phyloP scores from a whole-genome alignment of 805 yeast species.

The Wickerhamomyces bisporus region DNA sequence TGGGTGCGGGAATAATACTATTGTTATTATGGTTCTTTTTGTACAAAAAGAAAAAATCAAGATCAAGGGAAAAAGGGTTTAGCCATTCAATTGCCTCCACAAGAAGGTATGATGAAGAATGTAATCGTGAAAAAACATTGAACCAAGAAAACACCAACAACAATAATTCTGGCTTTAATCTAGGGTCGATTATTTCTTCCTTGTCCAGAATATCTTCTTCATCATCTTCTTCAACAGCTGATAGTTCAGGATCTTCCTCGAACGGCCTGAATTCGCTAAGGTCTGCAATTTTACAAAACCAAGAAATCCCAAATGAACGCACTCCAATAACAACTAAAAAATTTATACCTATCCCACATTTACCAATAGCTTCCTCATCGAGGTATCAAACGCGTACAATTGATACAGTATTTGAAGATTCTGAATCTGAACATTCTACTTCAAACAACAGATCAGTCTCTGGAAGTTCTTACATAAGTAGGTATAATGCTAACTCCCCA shows the following conservation, averaged over 20 bases:
- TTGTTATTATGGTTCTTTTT: constrained; percentile 13
- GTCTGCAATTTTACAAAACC: constrained; percentile 13
- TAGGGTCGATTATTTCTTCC: neutral
- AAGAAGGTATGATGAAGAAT: constrained; percentile 15
- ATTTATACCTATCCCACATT: neutral
- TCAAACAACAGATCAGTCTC: neutral
- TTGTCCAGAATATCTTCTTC: constrained; percentile 3
- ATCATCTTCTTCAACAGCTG: neutral
- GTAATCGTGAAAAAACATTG: neutral
- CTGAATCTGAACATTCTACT: constrained; percentile 12
- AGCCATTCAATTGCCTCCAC: constrained; percentile 23
- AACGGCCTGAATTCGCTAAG: constrained; percentile 10
- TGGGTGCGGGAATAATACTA: constrained; percentile 13
- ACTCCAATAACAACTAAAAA: constrained; percentile 3
- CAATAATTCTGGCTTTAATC: neutral
- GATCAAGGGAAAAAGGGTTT: constrained; percentile 17
- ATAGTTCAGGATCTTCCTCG: neutral
- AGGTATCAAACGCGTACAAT: constrained; percentile 11
- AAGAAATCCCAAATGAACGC: constrained; percentile 6
- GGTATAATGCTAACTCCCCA: constrained; percentile 6
- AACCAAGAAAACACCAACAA: neutral
- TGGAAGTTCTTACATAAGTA: constrained; percentile 1
- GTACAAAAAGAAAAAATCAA: constrained; percentile 6
- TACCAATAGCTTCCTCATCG: neutral
- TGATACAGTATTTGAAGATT: constrained; percentile 25